These are phyloP conservation scores for Sugiyamaella castrensis DNA, from an alignment of 1,139 yeast species.

Conservation along the genomic window DNA sequence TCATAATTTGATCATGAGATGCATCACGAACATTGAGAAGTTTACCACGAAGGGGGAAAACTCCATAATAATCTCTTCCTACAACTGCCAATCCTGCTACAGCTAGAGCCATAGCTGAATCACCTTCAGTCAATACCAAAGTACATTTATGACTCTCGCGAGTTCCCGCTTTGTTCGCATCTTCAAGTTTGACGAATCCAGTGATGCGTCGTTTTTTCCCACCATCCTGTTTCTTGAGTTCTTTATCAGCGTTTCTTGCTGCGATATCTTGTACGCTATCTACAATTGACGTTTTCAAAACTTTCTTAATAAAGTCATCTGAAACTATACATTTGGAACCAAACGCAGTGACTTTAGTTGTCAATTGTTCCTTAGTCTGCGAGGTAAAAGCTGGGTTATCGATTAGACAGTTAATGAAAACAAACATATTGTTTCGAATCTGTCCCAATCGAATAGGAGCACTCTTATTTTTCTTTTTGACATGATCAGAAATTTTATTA, in stretches of 20 bases:
- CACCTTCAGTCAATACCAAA: slow-evolving; percentile 93
- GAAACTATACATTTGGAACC: slow-evolving; percentile 78
- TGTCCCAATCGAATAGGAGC: slow-evolving; percentile 84
- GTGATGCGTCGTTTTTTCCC: slow-evolving; percentile 86
- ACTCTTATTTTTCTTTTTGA: slow-evolving; percentile 71
- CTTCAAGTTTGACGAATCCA: slow-evolving; percentile 86
- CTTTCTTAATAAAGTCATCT: slow-evolving; percentile 70
- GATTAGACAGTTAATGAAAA: slow-evolving; percentile 86
- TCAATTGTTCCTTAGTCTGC: slow-evolving; percentile 93
- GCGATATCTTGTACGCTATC: slow-evolving; percentile 83
- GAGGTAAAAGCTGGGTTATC: slow-evolving; percentile 98
- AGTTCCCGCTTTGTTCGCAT: slow-evolving; percentile 97
- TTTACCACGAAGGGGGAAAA: slow-evolving; percentile 94
- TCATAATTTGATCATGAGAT: slow-evolving; percentile 85
- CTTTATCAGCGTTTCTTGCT: slow-evolving; percentile 82
- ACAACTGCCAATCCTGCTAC: slow-evolving; percentile 93
- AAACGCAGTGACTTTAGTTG: slow-evolving; percentile 83
- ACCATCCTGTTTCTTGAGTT: slow-evolving; percentile 90
- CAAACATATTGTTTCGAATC: slow-evolving; percentile 83
- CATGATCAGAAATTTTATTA: slow-evolving; percentile 64
- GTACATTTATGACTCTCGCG: slow-evolving; percentile 90
- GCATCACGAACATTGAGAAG: slow-evolving; percentile 95
- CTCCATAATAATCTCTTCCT: slow-evolving; percentile 94
- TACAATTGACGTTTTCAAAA: slow-evolving; percentile 74
- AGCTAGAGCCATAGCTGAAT: slow-evolving; percentile 90